These are phyloP conservation scores for Cyberlindnera japonica DNA, from an alignment of 805 yeast genomes.

Conservation along the genomic window DNA sequence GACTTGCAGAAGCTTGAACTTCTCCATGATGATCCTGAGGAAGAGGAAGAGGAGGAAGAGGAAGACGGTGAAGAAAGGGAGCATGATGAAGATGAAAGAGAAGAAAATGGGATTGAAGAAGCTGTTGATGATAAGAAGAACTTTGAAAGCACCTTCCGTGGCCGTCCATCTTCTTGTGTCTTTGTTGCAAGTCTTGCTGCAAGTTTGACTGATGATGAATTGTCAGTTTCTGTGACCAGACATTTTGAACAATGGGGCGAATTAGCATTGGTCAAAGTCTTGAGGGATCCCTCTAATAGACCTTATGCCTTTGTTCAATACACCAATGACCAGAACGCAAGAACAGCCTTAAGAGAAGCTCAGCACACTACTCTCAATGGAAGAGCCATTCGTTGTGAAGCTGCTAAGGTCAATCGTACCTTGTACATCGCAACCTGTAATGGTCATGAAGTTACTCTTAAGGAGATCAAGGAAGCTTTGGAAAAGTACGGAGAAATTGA, in stretches of 20 bases:
- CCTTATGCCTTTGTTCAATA: slow-evolving; percentile 95
- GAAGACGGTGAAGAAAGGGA: too few species aligned
- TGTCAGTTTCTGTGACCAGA: slow-evolving; percentile 62
- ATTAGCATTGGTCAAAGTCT: slow-evolving; percentile 70
- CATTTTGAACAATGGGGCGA: slow-evolving; percentile 73
- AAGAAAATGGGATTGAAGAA: too few species aligned
- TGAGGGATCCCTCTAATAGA: slow-evolving; percentile 74
- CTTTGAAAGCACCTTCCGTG: slow-evolving; percentile 33
- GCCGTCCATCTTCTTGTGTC: slow-evolving; percentile 81
- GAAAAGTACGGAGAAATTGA: slow-evolving; percentile 73
- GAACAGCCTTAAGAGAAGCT: slow-evolving; percentile 60
- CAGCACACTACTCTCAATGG: slow-evolving; percentile 70
- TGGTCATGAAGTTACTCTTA: slow-evolving; percentile 28
- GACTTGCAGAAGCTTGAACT: slow-evolving; percentile 18
- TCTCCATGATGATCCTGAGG: slow-evolving; percentile 9
- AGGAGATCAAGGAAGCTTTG: slow-evolving; percentile 38
- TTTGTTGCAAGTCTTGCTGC: slow-evolving; percentile 84
- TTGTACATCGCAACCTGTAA: slow-evolving; percentile 48
- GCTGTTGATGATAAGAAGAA: slow-evolving; percentile 10
- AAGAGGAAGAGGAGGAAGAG: too few species aligned
- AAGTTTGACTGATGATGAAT: slow-evolving; percentile 60
- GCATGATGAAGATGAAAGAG: too few species aligned
- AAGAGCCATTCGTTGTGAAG: slow-evolving; percentile 79
- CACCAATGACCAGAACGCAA: slow-evolving; percentile 64
- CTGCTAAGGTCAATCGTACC: slow-evolving; percentile 88